Evolutionary conservation across 345 rosid species (phyloP), one percentile per base, ranked within the genome.

Genomic region (Populus pruinosa): DNA sequence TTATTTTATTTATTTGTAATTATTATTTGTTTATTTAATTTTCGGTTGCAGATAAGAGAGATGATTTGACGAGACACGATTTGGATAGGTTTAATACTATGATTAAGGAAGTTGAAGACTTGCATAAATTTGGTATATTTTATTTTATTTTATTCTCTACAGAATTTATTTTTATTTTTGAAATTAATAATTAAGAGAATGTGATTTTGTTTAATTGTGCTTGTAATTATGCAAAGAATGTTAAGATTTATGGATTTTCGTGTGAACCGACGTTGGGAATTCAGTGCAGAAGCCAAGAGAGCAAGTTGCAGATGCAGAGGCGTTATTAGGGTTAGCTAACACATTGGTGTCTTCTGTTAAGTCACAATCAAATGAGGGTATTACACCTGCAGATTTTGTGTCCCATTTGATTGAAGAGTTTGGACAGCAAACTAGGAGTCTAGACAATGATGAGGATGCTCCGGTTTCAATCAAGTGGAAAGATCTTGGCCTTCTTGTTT

Each of bases 291-390:
- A 87, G 83, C 98, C 99, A 0, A 88, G 98, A 83, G 99, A 96
- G 83, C 97, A 92, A 79, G 86, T 96, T 61, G 96, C 94, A 8
- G 98, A 95, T 82, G 99, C 99, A 12, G 98, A 96, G 80, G 97
- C 96, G 7, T 83, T 96, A 76, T 56, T 91, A 78, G 98, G 88
- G 70, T 82, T 96, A 27, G 80, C 98, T 25, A 89, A 77, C 82
- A 81, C 97, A 3, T 77, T 96, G 83, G 85, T 89, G 76, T 78
- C 89, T 49, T 92, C 96, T 3, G 94, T 91, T 14, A 90, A 90
- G 86, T 90, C 97, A 14, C 89, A 86, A 47, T 85, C 90, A 71
- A 80, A 79, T 67, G 91, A 83, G 50, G 97, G 96, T 7, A 81
- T 91, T 67, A 90, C 89, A 0, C 85, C 91, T 0, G 85, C 89